phyloP scores from a whole-genome alignment of 352 stramenopile genomes.

The Phytophthora melonis region DNA sequence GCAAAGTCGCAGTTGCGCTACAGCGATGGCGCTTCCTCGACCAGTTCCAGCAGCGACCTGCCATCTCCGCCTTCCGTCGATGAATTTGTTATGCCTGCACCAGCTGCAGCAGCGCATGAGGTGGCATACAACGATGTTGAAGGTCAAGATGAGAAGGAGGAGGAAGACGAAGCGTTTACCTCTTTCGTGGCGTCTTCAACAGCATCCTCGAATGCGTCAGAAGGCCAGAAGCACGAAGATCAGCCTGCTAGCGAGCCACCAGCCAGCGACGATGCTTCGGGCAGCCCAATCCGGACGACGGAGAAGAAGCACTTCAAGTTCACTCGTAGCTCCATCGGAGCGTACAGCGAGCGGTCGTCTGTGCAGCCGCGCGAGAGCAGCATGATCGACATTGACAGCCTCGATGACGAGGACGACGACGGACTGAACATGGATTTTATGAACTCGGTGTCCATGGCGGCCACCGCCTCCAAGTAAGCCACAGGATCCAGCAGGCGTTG shows the following conservation, averaged over 20 bases:
- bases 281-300: slow-evolving; percentile 13
- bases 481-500: slow-evolving; percentile 1
- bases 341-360: slow-evolving; percentile 37
- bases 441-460: slow-evolving; percentile 46
- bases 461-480: slow-evolving; percentile 30
- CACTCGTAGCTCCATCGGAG: slow-evolving; percentile 34
- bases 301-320: slow-evolving; percentile 58
- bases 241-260: slow-evolving; percentile 33
- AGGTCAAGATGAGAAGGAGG: slow-evolving; percentile 27
- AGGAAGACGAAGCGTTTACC: slow-evolving; percentile 31
- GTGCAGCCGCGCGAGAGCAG: slow-evolving; percentile 41
- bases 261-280: slow-evolving; percentile 21
- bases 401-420: slow-evolving; percentile 56
- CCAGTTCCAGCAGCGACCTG: slow-evolving; percentile 31
- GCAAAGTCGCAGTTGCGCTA: slow-evolving; percentile 31
- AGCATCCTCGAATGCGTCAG: slow-evolving; percentile 15
- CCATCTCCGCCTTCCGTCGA: slow-evolving; percentile 44
- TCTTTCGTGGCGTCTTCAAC: slow-evolving; percentile 39
- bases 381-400: slow-evolving; percentile 45
- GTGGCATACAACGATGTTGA: slow-evolving; percentile 31
- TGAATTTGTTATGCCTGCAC: slow-evolving; percentile 36
- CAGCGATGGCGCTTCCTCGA: slow-evolving; percentile 39
- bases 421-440: slow-evolving; percentile 89
- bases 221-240: slow-evolving; percentile 19
- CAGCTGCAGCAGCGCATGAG: background rate